These are phyloP conservation scores for Plectosphaerella sp. DNA, from an alignment of 2,329 filamentous ascomycete genomes.

Conservation along the genomic window DNA sequence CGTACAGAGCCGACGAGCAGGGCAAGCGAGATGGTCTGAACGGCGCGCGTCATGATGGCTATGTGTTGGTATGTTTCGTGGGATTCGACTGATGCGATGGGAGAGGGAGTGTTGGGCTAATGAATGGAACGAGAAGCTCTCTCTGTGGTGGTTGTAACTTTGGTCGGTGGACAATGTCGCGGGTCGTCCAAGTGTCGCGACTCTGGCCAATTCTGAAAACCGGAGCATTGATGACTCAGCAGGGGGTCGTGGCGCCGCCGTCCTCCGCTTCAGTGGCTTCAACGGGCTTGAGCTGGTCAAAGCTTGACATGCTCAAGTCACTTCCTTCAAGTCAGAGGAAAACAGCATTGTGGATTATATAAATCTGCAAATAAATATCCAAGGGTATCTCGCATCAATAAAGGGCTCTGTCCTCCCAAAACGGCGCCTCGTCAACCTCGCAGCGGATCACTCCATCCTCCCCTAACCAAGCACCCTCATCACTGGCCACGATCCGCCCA, in stretches of 20 bases:
- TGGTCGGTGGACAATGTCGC: conserved; percentile 2
- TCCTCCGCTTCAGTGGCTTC: too few species aligned
- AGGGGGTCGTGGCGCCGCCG: too few species aligned
- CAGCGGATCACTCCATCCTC: conserved; percentile 42
- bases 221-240: neutral
- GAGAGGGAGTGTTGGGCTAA: neutral
- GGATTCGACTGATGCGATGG: neutral
- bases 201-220: conserved; percentile 7
- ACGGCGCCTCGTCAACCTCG: conserved; percentile 11
- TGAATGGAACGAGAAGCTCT: conserved; percentile 8
- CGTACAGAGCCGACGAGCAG: conserved; percentile 85
- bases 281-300: too few species aligned
- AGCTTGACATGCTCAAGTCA: too few species aligned
- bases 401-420: conserved; percentile 9
- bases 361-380: too few species aligned
- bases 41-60: conserved; percentile 81
- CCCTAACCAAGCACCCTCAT: conserved; percentile 66
- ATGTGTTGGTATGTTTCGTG: neutral
- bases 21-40: conserved; percentile 84
- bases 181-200: conserved; percentile 8
- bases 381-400: conserved; percentile 4
- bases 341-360: too few species aligned
- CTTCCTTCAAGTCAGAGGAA: too few species aligned
- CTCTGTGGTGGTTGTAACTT: conserved; percentile 4
- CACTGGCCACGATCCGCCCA: conserved; percentile 62